Evolutionary conservation across 2,329 filamentous ascomycete genomes (phyloP), one percentile per base, ranked within the genome.

Genomic region (Dothistroma septosporum): DNA sequence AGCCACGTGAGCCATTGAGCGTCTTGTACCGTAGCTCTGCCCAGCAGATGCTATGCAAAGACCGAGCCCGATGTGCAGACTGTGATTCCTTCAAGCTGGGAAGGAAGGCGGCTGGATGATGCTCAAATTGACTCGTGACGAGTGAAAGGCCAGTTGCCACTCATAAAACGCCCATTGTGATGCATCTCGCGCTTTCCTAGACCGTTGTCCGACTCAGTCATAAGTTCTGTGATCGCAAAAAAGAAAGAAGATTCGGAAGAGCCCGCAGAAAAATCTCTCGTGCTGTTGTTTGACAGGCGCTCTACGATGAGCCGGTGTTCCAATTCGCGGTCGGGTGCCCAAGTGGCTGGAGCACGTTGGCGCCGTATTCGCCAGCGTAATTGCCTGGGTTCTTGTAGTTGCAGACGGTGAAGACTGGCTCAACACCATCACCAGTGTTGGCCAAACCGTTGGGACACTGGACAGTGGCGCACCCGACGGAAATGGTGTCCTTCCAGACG

Each of bases 401-500:
- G 87, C 91, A 96, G 70, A 95, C 91, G 32, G 89, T 92, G 80
- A 85, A 91, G 77, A 84, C 86, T n/a, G 86, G 77, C 41, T 80
- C 58, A 31, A 77, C 68, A 54, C 73, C 70, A 60, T 71, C 70
- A 55, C 76, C 77, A 52, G 75, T 74, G 64, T 79, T 78, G 55
- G 69, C 73, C 48, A 83, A 73, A 57, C 81, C 79, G 85, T 75
- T 82, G 37, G 74, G 69, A 77, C 87, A 89, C 73, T 79, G 76
- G 55, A 79, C 72, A 37, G 79, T 83, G 55, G 79, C 80, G 73
- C 89, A 92, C 66, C 87, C 89, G 57, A 92, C 78, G 44, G 79
- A 67, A 19, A 76, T 83, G 59, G 86, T 85, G 24, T 66, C 76
- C 72, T 83, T 83, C 89, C 89, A 92, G 61, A 92, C 82, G 32